phyloP scores from a whole-genome alignment of 1,284 basidiomycete species.

The Heterobasidion parviporum region DNA sequence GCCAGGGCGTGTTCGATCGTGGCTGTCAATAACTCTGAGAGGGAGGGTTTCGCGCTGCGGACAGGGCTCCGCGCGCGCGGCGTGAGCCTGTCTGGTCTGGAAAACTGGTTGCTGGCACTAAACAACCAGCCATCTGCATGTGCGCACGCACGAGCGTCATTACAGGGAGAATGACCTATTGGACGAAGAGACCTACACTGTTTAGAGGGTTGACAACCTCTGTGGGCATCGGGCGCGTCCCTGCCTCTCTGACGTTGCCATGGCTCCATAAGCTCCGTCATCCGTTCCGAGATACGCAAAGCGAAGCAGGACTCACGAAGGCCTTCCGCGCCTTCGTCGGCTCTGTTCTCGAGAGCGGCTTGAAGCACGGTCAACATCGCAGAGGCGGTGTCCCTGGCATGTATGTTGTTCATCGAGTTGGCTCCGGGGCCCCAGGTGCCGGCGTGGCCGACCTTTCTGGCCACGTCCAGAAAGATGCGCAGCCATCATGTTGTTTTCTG shows the following conservation, averaged over 20 bases:
- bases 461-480: slow-evolving; percentile 24
- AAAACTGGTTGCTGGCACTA: slow-evolving; percentile 28
- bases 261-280: no score
- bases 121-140: slow-evolving; percentile 29
- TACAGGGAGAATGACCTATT: background rate
- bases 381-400: slow-evolving; percentile 28
- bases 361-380: slow-evolving; percentile 26
- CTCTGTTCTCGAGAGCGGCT: slow-evolving; percentile 27
- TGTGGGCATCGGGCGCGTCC: slow-evolving; percentile 23
- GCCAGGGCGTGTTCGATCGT: slow-evolving; percentile 23
- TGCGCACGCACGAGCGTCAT: slow-evolving; percentile 1
- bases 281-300: slow-evolving; percentile 2
- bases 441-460: slow-evolving; percentile 20
- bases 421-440: slow-evolving; percentile 33
- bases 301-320: slow-evolving; percentile 19
- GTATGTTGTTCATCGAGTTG: slow-evolving; percentile 29
- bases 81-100: slow-evolving; percentile 24
- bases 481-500: slow-evolving; percentile 25
- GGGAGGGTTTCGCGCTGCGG: slow-evolving; percentile 21
- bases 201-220: slow-evolving; percentile 24
- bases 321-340: slow-evolving; percentile 30
- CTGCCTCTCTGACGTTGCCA: slow-evolving; percentile 24
- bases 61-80: slow-evolving; percentile 31
- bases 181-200: slow-evolving; percentile 21
- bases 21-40: slow-evolving; percentile 25